A percentile compares a stretch with the other conserved stretches of the same genome.
Evolutionary conservation across 1,284 basidiomycete species (phyloP).

Genomic region (Anthracocystis panici-leucophaei): DNA sequence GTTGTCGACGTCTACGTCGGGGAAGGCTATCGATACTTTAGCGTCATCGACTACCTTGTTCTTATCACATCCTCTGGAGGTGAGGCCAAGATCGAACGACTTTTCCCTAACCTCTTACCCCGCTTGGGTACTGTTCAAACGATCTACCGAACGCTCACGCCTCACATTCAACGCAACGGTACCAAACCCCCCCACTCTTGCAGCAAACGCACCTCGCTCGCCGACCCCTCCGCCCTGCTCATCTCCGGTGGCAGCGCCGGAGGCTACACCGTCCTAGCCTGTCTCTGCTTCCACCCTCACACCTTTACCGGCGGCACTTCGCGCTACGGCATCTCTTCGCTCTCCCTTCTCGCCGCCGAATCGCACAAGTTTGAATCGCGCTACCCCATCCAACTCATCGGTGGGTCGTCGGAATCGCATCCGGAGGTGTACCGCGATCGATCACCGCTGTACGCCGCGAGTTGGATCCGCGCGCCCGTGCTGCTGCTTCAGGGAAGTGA

Average conservation of each 20-base stretch:
- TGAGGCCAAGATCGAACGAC: slow-evolving; percentile 7
- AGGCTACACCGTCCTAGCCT: slow-evolving; percentile 75
- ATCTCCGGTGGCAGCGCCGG: slow-evolving; percentile 72
- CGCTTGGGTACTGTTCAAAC: slow-evolving; percentile 28
- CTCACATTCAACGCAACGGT: slow-evolving; percentile 19
- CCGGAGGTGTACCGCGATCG: slow-evolving; percentile 74
- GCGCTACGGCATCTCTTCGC: slow-evolving; percentile 42
- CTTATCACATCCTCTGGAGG: slow-evolving; percentile 18
- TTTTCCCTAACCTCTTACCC: slow-evolving; percentile 49
- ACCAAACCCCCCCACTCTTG: neutral
- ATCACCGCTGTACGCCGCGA: slow-evolving; percentile 74
- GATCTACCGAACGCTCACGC: slow-evolving; percentile 37
- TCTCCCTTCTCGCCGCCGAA: slow-evolving; percentile 61
- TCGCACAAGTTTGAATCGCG: slow-evolving; percentile 79
- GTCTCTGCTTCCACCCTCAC: slow-evolving; percentile 68
- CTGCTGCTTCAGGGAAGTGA: slow-evolving; percentile 74
- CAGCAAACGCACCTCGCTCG: slow-evolving; percentile 3
- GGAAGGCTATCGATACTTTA: slow-evolving; percentile 53
- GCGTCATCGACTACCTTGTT: slow-evolving; percentile 57
- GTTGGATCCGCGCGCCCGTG: slow-evolving; percentile 74
- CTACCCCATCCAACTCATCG: slow-evolving; percentile 75
- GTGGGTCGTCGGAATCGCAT: slow-evolving; percentile 73
- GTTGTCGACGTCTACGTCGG: slow-evolving; percentile 60
- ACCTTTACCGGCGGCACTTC: slow-evolving; percentile 46
- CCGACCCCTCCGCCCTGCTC: slow-evolving; percentile 37